phyloP scores from a whole-genome alignment of 2,329 filamentous ascomycete species.

The Fusarium abutilonis region DNA sequence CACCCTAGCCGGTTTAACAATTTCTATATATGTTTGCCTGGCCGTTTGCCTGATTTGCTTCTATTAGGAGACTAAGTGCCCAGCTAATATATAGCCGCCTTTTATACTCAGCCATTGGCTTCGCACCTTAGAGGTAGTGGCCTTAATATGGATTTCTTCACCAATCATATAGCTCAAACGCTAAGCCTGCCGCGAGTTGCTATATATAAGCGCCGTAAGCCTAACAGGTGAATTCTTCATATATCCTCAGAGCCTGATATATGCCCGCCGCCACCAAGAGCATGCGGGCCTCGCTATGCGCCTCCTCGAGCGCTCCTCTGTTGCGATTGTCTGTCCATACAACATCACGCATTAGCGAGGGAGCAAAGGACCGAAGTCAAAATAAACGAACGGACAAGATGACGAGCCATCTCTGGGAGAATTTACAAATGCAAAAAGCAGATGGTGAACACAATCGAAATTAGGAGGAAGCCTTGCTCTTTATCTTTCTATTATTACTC shows the following conservation, averaged over 20 bases:
- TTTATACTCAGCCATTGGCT: no score
- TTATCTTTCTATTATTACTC: not conserved
- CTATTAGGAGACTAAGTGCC: no score
- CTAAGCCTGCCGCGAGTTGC: not conserved
- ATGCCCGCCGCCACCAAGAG: not conserved
- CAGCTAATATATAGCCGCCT: no score
- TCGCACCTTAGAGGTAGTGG: no score
- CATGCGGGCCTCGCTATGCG: not conserved
- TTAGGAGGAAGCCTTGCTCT: not conserved
- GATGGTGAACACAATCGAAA: not conserved
- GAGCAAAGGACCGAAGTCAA: conserved; percentile 13
- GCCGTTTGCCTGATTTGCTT: no score
- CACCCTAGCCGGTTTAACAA: no score
- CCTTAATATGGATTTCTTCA: no score
- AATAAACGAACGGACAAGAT: conserved; percentile 22
- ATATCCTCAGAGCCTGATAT: not conserved
- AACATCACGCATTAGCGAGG: conserved; percentile 5
- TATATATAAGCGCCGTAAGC: not conserved
- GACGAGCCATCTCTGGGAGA: not conserved
- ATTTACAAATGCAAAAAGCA: not conserved
- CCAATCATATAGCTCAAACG: not conserved
- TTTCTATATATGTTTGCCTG: no score
- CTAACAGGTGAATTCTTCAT: not conserved
- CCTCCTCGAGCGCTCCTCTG: not conserved
- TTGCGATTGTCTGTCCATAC: not conserved